Conservation (phyloP, 2,329 filamentous ascomycete genomes). For the Colletotrichum paranaense region DNA sequence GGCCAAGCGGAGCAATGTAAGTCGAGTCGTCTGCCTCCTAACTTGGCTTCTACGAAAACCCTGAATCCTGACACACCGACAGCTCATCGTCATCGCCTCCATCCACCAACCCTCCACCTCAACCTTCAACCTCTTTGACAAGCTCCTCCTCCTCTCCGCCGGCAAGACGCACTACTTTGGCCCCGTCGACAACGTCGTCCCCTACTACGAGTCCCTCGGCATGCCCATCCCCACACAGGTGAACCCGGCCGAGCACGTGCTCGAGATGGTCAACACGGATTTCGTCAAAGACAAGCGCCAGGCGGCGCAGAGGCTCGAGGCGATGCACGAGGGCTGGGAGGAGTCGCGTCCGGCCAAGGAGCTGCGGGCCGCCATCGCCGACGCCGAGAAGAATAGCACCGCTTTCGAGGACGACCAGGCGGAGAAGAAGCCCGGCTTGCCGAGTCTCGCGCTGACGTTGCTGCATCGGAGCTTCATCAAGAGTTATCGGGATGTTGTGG, state of each 20-base stretch:
- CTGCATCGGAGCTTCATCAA: slow-evolving; percentile 86
- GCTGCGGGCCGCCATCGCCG: slow-evolving; percentile 16
- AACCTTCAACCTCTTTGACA: slow-evolving; percentile 85
- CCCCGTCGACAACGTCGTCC: slow-evolving; percentile 63
- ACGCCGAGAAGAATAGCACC: slow-evolving; percentile 36
- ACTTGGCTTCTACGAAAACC: no score
- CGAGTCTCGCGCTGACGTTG: slow-evolving; percentile 70
- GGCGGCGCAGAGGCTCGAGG: slow-evolving; percentile 59
- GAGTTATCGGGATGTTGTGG: slow-evolving; percentile 84
- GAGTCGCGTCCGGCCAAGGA: slow-evolving; percentile 49
- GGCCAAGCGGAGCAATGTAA: slow-evolving; percentile 73
- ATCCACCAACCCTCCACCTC: slow-evolving; percentile 88
- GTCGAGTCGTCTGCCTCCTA: slow-evolving; percentile 35
- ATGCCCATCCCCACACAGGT: slow-evolving; percentile 74
- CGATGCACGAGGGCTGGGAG: slow-evolving; percentile 67
- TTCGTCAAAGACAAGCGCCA: slow-evolving; percentile 66
- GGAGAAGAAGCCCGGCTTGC: slow-evolving; percentile 54
- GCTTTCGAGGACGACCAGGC: slow-evolving; percentile 44
- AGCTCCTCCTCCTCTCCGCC: slow-evolving; percentile 77
- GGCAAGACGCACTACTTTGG: slow-evolving; percentile 82
- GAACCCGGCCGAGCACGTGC: slow-evolving; percentile 84
- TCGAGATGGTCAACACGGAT: slow-evolving; percentile 83
- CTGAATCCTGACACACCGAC: background rate
- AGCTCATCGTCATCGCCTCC: slow-evolving; percentile 82
- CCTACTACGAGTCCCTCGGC: slow-evolving; percentile 73